Percentiles rank a stretch among this genome's conserved stretches.
Conservation (phyloP, 257 asterid genomes). For the Forsythia viridissima region DNA sequence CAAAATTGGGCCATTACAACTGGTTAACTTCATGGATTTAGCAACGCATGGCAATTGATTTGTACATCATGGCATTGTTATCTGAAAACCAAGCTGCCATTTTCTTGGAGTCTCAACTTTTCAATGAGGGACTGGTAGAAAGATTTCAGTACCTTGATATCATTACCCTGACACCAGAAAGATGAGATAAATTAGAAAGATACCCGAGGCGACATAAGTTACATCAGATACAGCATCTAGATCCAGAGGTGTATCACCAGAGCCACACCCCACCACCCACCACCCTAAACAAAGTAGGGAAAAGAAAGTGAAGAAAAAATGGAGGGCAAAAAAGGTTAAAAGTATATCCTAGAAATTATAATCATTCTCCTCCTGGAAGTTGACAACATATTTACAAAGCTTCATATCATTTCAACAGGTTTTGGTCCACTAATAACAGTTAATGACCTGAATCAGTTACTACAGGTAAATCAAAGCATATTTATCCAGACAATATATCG, state of each 20-base stretch:
- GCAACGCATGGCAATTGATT: slow-evolving; percentile 14
- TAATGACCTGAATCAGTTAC: neutral
- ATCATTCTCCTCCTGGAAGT: no score
- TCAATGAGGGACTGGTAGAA: slow-evolving; percentile 81
- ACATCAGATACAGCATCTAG: neutral
- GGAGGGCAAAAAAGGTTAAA: neutral
- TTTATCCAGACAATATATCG: neutral
- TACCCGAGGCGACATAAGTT: neutral
- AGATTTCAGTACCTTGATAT: slow-evolving; percentile 67
- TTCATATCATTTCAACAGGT: no score
- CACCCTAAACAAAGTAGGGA: neutral
- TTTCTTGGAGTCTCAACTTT: slow-evolving; percentile 77
- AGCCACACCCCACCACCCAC: no score
- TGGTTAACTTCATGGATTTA: slow-evolving; percentile 29
- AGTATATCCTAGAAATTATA: neutral
- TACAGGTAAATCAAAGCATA: neutral
- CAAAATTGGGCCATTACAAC: slow-evolving; percentile 26
- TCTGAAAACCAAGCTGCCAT: slow-evolving; percentile 85
- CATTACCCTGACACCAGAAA: slow-evolving; percentile 57
- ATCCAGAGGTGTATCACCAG: neutral
- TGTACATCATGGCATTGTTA: slow-evolving; percentile 31
- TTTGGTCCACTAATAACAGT: neutral
- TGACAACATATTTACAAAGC: neutral
- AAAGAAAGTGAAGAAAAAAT: neutral
- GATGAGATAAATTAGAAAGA: neutral